Conservation (phyloP, 768 basidiomycete species). For the Xanthoconium purpureum region DNA sequence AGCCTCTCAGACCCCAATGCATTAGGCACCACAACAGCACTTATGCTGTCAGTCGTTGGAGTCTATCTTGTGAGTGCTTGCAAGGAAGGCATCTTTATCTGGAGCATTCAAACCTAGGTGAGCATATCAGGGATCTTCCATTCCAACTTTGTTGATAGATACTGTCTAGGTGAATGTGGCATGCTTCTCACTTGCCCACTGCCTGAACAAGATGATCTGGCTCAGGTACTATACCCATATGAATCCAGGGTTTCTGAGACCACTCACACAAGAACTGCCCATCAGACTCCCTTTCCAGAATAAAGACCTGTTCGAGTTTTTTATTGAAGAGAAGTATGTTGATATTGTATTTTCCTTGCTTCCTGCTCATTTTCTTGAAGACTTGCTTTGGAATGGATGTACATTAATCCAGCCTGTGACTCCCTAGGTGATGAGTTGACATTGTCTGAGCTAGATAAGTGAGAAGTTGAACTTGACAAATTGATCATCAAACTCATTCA, state of each 20-base stretch:
- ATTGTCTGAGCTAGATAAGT: conserved; percentile 63
- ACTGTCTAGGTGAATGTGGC: conserved; percentile 73
- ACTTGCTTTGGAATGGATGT: conserved; percentile 73
- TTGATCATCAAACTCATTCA: conserved; percentile 85
- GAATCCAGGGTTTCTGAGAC: conserved; percentile 89
- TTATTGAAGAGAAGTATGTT: conserved; percentile 72
- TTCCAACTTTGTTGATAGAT: neutral
- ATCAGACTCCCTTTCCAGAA: conserved; percentile 77
- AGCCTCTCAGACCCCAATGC: conserved; percentile 49
- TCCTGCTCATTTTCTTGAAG: conserved; percentile 39
- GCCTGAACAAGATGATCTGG: conserved; percentile 63
- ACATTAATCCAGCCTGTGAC: conserved; percentile 70
- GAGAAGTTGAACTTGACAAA: conserved; percentile 85
- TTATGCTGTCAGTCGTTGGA: conserved; percentile 86
- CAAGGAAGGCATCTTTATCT: conserved; percentile 67
- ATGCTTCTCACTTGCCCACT: conserved; percentile 79
- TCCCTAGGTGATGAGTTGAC: conserved; percentile 66
- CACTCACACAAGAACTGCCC: conserved; percentile 84
- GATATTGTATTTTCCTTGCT: neutral
- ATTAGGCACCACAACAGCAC: conserved; percentile 53
- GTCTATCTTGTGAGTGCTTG: conserved; percentile 82
- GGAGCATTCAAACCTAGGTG: conserved; percentile 86
- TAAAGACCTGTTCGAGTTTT: conserved; percentile 57
- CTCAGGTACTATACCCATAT: conserved; percentile 83
- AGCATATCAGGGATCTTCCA: conserved; percentile 7